Percentiles rank a stretch among this genome's conserved stretches.
These are phyloP conservation scores for Fusarium beomiforme DNA, from an alignment of 2,329 filamentous ascomycete species.

Conservation along the genomic window DNA sequence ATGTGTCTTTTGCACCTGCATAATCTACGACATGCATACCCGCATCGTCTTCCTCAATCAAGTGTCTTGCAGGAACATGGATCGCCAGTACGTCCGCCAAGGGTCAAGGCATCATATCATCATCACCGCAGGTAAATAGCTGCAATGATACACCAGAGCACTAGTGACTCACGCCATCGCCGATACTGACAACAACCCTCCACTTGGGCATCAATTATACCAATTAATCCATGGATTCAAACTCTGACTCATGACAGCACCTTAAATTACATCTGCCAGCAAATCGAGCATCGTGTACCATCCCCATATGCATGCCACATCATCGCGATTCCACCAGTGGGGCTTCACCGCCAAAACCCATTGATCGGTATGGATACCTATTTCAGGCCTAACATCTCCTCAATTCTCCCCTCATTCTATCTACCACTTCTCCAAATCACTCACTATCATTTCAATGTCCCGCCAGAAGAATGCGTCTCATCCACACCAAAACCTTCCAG, in stretches of 20 bases:
- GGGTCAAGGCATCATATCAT: background rate
- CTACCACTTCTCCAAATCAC: background rate
- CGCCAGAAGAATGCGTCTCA: slow-evolving; percentile 40
- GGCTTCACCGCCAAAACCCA: slow-evolving; percentile 27
- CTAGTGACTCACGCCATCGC: background rate
- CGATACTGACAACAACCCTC: background rate
- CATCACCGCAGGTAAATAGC: background rate
- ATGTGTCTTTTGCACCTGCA: slow-evolving; percentile 4
- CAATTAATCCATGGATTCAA: background rate
- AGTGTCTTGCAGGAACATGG: slow-evolving; percentile 2
- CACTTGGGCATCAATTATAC: slow-evolving; percentile 21
- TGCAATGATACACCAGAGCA: background rate
- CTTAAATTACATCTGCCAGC: background rate
- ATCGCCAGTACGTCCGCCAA: background rate
- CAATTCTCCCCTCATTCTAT: background rate
- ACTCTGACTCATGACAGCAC: slow-evolving; percentile 24
- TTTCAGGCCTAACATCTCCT: slow-evolving; percentile 1
- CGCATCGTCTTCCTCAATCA: background rate
- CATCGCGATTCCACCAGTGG: slow-evolving; percentile 23
- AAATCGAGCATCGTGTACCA: slow-evolving; percentile 18
- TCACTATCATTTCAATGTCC: background rate
- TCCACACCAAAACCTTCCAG: slow-evolving; percentile 32
- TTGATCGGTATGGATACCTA: slow-evolving; percentile 1
- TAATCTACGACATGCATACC: slow-evolving; percentile 7
- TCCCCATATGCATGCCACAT: slow-evolving; percentile 25